Base-by-base conservation (phyloP, 129 eudicot genomes). In the Erigeron canadensis region DNA sequence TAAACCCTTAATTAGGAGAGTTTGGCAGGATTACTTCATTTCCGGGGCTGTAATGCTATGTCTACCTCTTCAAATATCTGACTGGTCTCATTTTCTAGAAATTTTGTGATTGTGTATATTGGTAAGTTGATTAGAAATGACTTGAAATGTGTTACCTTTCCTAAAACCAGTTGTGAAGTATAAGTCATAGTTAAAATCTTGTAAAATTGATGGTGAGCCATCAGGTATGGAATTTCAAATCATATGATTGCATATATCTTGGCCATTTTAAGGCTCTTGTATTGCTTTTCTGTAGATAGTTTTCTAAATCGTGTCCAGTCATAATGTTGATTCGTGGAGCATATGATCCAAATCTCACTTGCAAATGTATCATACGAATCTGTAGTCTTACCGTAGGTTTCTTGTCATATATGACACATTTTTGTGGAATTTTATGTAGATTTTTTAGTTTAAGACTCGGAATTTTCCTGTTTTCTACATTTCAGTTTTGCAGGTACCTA, bases 401-500 rank as follows among this genome's bases (percentile, higher is more conserved):
- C 34, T 28, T 28, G 34, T 28, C 34, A 28, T 28, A 28, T 28
- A 28, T 28, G 34, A 28, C 34, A 23, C 34, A 28, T 28, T 28
- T 28, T 28, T 28, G 34, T 28, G 34, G 34, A 28, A 1, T 28
- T 28, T 28, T 28, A 28, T 28, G 34, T 28, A 28, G 34, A 0
- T 28, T 28, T 28, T 28, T 28, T 28, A 28, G 34, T 28, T 28
- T 28, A 28, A 28, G 34, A 28, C 34, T 28, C 3, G 34, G 34
- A 1, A 28, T 15, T 60, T 8, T 13, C 58, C 41, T 51, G 65
- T 65, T 18, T 57, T 37, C 10, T 54, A 58, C 38, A 55, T 73
- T 83, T 63, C 85, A 94, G 98, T 90, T 90, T 71, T 89, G 98
- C 69, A 86, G 98, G 13, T 89, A 94, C 80, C 88, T 90, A 46